Conservation (phyloP, 179 eudicot genomes). For the Gypsophila paniculata region DNA sequence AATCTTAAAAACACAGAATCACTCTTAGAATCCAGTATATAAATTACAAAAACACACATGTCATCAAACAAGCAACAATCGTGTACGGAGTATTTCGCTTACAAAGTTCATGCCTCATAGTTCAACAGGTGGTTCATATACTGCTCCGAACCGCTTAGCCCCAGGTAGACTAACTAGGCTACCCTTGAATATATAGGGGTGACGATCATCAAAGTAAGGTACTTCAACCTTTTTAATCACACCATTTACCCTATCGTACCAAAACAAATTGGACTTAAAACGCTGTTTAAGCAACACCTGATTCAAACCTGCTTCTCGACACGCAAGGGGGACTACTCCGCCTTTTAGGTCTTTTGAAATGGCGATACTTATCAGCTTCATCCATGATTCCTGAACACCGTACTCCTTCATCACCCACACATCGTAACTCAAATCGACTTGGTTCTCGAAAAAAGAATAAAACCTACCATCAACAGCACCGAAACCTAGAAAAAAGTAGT, state of each 20-base stretch:
- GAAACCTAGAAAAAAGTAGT: no score
- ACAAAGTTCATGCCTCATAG: no score
- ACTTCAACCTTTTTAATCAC: background rate
- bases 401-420: constrained; percentile 19
- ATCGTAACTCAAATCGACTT: background rate
- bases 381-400: constrained; percentile 16
- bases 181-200: background rate
- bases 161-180: constrained; percentile 8
- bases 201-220: background rate
- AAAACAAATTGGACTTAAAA: background rate
- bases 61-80: background rate
- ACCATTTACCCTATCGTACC: background rate
- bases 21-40: no score
- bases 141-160: background rate
- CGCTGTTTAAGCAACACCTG: background rate
- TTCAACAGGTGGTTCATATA: background rate
- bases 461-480: constrained; percentile 10
- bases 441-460: background rate
- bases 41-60: background rate
- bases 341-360: no score
- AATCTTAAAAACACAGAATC: no score
- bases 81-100: no score
- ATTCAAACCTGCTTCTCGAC: no score
- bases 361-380: constrained; percentile 14
- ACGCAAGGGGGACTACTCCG: no score